Evolutionary conservation across 108 stramenopile genomes (phyloP).

Genomic region (Nitzschia putrida): DNA sequence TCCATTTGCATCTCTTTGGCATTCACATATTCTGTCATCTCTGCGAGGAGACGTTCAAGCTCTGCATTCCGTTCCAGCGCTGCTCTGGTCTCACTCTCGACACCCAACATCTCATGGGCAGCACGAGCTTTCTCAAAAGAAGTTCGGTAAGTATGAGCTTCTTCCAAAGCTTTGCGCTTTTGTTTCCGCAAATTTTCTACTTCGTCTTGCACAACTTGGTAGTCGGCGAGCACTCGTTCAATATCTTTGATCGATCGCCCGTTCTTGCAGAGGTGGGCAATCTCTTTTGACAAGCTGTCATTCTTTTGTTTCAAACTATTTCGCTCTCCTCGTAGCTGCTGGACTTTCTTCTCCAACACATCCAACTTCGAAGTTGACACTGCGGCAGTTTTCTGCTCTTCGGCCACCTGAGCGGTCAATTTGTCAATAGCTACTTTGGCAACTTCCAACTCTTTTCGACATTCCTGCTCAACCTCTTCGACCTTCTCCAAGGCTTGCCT

Average conservation of each 20-base stretch:
- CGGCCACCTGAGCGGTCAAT: slow-evolving; percentile 28
- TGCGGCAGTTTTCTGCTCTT: slow-evolving; percentile 30
- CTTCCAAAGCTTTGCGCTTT: slow-evolving; percentile 57
- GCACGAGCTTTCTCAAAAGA: slow-evolving; percentile 47
- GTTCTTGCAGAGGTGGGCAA: slow-evolving; percentile 49
- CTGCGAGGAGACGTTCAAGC: slow-evolving; percentile 68
- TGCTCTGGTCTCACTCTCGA: slow-evolving; percentile 34
- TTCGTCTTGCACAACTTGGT: slow-evolving; percentile 47
- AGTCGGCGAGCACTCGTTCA: slow-evolving; percentile 53
- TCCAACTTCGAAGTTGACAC: slow-evolving; percentile 37
- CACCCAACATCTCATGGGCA: slow-evolving; percentile 48
- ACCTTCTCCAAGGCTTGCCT: slow-evolving; percentile 31
- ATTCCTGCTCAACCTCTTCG: slow-evolving; percentile 37
- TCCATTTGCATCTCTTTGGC: slow-evolving; percentile 84
- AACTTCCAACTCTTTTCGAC: slow-evolving; percentile 45
- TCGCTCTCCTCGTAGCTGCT: slow-evolving; percentile 71
- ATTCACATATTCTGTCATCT: slow-evolving; percentile 72
- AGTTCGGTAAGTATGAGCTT: slow-evolving; percentile 46
- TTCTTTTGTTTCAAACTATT: slow-evolving; percentile 71
- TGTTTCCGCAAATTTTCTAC: slow-evolving; percentile 53
- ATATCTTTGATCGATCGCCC: slow-evolving; percentile 48
- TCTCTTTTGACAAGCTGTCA: slow-evolving; percentile 75
- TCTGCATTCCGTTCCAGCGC: slow-evolving; percentile 60
- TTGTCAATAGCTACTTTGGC: slow-evolving; percentile 38
- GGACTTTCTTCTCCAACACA: slow-evolving; percentile 43